These are phyloP conservation scores for Trichoderma asperellum DNA, from an alignment of 2,329 filamentous ascomycete species.

Conservation along the genomic window DNA sequence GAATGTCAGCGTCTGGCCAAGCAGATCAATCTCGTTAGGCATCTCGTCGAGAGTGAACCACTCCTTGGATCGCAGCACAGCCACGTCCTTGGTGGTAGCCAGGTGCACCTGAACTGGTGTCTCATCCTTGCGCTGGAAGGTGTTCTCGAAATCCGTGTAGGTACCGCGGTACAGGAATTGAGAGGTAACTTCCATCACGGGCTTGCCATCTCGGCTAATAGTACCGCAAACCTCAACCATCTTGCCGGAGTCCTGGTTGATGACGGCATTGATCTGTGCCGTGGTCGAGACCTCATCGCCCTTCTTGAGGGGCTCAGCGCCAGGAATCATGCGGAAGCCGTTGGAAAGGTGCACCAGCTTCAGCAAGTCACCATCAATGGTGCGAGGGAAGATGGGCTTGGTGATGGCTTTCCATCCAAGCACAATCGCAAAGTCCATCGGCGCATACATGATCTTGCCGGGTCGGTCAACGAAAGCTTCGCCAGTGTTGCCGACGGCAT, in stretches of 20 bases:
- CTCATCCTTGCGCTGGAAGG: constrained; percentile 96
- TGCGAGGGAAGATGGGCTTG: constrained; percentile 97
- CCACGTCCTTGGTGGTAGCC: constrained; percentile 85
- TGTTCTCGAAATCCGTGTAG: constrained; percentile 95
- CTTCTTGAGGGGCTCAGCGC: constrained; percentile 92
- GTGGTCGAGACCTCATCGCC: constrained; percentile 91
- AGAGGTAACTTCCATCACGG: constrained; percentile 98
- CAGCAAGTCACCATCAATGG: constrained; percentile 92
- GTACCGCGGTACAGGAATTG: constrained; percentile 95
- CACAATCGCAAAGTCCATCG: constrained; percentile 99
- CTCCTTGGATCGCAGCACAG: constrained; percentile 92
- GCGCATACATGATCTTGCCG: constrained; percentile 90
- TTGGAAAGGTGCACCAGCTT: constrained; percentile 98
- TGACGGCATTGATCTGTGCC: constrained; percentile 93
- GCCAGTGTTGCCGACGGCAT: constrained; percentile 95
- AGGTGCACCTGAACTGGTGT: constrained; percentile 93
- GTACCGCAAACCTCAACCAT: constrained; percentile 99
- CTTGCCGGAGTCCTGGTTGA: constrained; percentile 98
- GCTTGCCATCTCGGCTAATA: constrained; percentile 77
- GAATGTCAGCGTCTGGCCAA: constrained; percentile 94
- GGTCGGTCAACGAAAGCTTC: constrained; percentile 96
- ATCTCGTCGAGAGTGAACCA: constrained; percentile 86
- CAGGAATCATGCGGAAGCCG: constrained; percentile 96
- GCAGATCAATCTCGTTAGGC: constrained; percentile 75
- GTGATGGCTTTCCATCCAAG: constrained; percentile 99